A percentile compares a stretch with the other conserved stretches of the same genome.
Evolutionary conservation across 2,329 filamentous ascomycete genomes (phyloP).

Genomic region (Exophiala bonariae): DNA sequence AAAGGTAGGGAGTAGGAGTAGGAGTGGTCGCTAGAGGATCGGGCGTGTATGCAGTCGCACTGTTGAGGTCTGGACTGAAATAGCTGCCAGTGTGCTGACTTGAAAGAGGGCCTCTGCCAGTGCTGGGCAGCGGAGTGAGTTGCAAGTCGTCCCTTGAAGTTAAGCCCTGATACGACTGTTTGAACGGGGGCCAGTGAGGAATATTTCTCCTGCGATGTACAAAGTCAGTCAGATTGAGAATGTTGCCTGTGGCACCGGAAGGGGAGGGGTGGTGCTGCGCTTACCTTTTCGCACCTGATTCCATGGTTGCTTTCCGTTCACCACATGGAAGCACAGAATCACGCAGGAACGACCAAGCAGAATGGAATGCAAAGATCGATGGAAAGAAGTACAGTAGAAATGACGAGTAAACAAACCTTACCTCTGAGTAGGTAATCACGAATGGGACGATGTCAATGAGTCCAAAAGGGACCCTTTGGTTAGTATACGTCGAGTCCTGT

Average conservation of each 20-base stretch:
- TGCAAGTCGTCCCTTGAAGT: constrained; percentile 22
- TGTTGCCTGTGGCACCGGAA: background rate
- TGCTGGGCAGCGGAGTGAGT: constrained; percentile 20
- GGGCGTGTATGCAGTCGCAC: constrained; percentile 22
- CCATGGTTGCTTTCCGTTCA: constrained; percentile 7
- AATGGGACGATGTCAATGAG: too few species aligned
- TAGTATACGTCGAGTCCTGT: too few species aligned
- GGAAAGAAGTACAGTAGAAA: too few species aligned
- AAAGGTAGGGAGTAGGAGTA: constrained; percentile 1
- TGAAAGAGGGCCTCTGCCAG: constrained; percentile 12
- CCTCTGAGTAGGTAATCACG: too few species aligned
- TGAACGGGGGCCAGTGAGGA: constrained; percentile 23
- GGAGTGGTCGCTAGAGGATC: constrained; percentile 17
- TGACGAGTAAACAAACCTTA: too few species aligned
- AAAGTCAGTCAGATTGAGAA: constrained; percentile 6
- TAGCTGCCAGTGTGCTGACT: constrained; percentile 16
- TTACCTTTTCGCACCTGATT: constrained; percentile 21
- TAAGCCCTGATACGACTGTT: constrained; percentile 25
- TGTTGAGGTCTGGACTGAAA: constrained; percentile 22
- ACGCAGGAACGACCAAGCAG: background rate
- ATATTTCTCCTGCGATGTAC: constrained; percentile 15
- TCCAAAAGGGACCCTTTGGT: too few species aligned
- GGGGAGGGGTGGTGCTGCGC: too few species aligned
- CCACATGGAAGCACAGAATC: constrained; percentile 7
- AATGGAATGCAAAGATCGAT: background rate